A percentile compares a stretch with the other conserved stretches of the same genome.
phyloP scores from a whole-genome alignment of 2,329 filamentous ascomycete genomes.

The Fusarium pilosicola region DNA sequence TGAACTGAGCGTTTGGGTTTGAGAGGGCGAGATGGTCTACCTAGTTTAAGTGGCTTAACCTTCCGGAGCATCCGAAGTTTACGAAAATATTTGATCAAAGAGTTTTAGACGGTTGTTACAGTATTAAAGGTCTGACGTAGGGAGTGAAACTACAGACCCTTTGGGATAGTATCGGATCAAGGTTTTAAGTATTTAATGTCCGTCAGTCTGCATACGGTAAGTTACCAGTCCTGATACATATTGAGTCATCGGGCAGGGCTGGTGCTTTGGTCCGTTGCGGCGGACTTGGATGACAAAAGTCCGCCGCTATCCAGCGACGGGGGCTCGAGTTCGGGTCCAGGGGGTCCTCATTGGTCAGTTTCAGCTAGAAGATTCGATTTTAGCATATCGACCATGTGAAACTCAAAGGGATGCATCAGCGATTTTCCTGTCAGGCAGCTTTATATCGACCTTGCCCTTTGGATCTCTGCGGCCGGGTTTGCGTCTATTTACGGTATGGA shows the following conservation, averaged over 20 bases:
- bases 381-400: conserved; percentile 6
- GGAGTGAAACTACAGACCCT: neutral
- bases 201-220: neutral
- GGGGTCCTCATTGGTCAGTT: conserved; percentile 22
- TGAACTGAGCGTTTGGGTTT: neutral
- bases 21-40: neutral
- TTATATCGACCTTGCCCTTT: neutral
- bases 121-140: neutral
- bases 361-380: conserved; percentile 26
- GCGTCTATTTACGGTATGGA: neutral
- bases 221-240: neutral
- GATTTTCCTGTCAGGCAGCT: neutral
- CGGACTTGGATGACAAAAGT: conserved; percentile 29
- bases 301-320: conserved; percentile 22
- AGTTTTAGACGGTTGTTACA: neutral
- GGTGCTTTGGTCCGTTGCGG: conserved; percentile 1
- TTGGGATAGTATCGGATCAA: neutral
- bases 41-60: conserved; percentile 21
- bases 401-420: neutral
- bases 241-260: conserved; percentile 7
- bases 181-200: neutral
- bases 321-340: conserved; percentile 22
- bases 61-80: conserved; percentile 29
- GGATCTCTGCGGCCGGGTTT: neutral
- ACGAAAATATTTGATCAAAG: conserved; percentile 1